These are phyloP conservation scores for Psilocybe mexicana DNA, from an alignment of 1,284 basidiomycete genomes.

Conservation along the genomic window DNA sequence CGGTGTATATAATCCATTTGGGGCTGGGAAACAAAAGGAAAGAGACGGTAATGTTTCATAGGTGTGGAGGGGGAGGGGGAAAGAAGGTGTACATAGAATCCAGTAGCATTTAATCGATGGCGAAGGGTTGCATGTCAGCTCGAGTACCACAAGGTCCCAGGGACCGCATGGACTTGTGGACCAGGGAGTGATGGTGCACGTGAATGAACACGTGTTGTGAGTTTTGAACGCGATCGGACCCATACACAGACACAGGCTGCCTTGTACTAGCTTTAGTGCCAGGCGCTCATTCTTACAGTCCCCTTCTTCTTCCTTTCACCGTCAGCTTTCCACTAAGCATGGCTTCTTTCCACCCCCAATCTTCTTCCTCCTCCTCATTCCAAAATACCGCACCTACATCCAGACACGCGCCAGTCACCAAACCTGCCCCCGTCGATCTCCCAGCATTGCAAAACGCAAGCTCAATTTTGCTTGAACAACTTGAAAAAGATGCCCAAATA, in stretches of 20 bases:
- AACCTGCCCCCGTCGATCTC: slow-evolving; percentile 53
- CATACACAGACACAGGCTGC: background rate
- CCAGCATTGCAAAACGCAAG: slow-evolving; percentile 65
- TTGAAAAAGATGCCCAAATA: slow-evolving; percentile 68
- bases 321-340: slow-evolving; percentile 19
- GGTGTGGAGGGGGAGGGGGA: background rate
- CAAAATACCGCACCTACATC: slow-evolving; percentile 17
- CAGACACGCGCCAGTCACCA: slow-evolving; percentile 27
- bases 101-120: too few species aligned
- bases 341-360: slow-evolving; percentile 27
- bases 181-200: background rate
- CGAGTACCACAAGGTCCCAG: background rate
- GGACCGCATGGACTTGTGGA: slow-evolving; percentile 2
- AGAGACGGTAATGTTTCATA: background rate
- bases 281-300: slow-evolving; percentile 3
- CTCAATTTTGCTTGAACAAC: slow-evolving; percentile 63
- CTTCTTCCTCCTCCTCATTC: slow-evolving; percentile 17
- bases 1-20: slow-evolving; percentile 17
- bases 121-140: too few species aligned
- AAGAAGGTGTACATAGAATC: background rate
- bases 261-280: slow-evolving; percentile 14
- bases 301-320: slow-evolving; percentile 1
- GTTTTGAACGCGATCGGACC: slow-evolving; percentile 29
- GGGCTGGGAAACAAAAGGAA: slow-evolving; percentile 10
- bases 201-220: slow-evolving; percentile 26